These are phyloP conservation scores for Bacidia gigantensis DNA, from an alignment of 495 filamentous ascomycete species.

Conservation along the genomic window DNA sequence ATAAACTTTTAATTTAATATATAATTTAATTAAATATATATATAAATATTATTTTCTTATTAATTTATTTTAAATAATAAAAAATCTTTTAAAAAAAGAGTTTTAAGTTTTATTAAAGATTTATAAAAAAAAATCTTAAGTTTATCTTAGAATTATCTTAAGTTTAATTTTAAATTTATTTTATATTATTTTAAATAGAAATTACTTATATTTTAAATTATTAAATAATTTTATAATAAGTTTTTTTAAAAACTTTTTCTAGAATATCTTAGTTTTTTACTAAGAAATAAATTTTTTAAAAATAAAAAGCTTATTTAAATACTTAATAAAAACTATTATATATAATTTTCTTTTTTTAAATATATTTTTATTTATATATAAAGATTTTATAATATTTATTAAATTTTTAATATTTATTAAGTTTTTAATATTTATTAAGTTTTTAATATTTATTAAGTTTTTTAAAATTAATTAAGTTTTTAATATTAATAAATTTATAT, in stretches of 20 bases:
- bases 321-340: background rate
- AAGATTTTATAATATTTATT: background rate
- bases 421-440: constrained; percentile 1
- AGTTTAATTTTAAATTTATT: background rate
- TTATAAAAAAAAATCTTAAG: background rate
- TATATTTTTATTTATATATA: background rate
- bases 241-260: background rate
- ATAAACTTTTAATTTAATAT: background rate
- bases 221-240: background rate
- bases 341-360: background rate
- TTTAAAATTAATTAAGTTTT: background rate
- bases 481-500: background rate
- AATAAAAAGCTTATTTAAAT: background rate
- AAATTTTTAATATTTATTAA: background rate
- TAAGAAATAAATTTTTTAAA: background rate
- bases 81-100: background rate
- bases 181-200: too few relatives aligned
- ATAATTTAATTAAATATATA: background rate
- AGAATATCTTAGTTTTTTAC: background rate
- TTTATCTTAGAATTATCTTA: too few relatives aligned
- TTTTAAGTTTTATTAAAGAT: background rate
- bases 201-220: background rate
- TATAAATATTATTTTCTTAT: background rate
- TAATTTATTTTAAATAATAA: background rate
- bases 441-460: constrained; percentile 1